These are phyloP conservation scores for Candida vaughaniae DNA, from an alignment of 805 yeast species.

Conservation along the genomic window DNA sequence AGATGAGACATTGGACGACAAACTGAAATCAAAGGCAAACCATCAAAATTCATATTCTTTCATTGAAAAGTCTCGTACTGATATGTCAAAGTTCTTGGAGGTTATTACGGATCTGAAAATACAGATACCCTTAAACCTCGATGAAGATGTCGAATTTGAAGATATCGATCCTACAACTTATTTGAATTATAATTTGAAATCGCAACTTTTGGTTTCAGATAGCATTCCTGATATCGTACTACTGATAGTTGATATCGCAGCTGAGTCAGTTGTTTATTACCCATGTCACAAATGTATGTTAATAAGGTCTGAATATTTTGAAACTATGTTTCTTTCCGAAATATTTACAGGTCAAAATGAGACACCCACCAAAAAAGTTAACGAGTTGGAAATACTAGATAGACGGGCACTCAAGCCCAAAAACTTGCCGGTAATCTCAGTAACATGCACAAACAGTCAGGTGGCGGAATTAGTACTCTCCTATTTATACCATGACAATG, in stretches of 20 bases:
- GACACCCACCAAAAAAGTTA: constrained; percentile 11
- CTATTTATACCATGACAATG: constrained; percentile 61
- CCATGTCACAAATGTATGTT: constrained; percentile 67
- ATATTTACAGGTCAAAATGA: constrained; percentile 17
- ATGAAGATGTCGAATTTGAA: constrained; percentile 29
- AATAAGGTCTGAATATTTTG: constrained; percentile 61
- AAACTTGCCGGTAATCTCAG: constrained; percentile 28
- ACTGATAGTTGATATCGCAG: constrained; percentile 27
- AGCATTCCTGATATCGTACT: constrained; percentile 50
- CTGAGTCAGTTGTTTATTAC: constrained; percentile 38
- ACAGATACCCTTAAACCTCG: constrained; percentile 11
- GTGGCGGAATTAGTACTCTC: constrained; percentile 13
- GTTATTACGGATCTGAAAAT: constrained; percentile 21
- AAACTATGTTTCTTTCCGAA: constrained; percentile 57
- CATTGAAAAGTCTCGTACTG: constrained; percentile 34
- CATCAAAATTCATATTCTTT: constrained; percentile 30
- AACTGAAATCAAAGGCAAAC: constrained; percentile 26
- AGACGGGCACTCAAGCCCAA: constrained; percentile 14
- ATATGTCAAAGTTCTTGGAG: constrained; percentile 29
- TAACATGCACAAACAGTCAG: constrained; percentile 19
- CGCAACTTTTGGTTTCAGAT: constrained; percentile 19
- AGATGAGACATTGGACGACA: constrained; percentile 18
- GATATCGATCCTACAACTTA: constrained; percentile 22
- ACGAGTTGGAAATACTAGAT: constrained; percentile 16
- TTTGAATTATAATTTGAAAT: constrained; percentile 21